Evolutionary conservation across 2,329 filamentous ascomycete species (phyloP), one percentile per base, ranked within the genome.

Genomic region (Ophiostoma triangulosporum): DNA sequence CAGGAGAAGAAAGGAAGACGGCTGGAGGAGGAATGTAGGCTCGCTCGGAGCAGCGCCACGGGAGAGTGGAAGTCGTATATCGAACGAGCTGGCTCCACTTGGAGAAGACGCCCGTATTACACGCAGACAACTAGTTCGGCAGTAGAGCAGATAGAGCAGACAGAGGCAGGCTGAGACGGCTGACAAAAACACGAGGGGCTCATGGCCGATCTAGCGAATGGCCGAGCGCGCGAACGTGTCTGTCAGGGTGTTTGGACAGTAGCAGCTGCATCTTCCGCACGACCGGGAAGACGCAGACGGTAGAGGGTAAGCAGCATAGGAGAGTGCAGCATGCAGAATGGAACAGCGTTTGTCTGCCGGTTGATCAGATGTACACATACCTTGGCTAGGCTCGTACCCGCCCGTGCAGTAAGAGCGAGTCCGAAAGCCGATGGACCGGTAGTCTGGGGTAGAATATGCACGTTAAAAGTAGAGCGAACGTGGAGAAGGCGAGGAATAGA

Each of bases 51-150:
- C 12, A 33, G 46, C 46, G 46, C 46, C 46, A 31, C 46, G 46
- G 46, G 27, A 48, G 46, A 48, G 46, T 48, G 46, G 46, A 48
- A 48, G 46, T 46, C 17, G 26, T 17, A 26, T 24, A 43, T 43
- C 38, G 38, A 20, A 9, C 38, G 20, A 24, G 38, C 38, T 24
- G 20, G 35, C n/a, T 26, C 38, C 38, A 43, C 38, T 43, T 43
- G 20, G 20, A 9, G 20, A 43, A 43, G 35, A 15, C 17, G 20
- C 11, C 38, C 38, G 38, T 43, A 24, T 24, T 43, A 43, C 7
- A 38, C 35, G 24, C 38, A 20, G 36, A 9, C 24, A 40, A 9
- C 36, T 40, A 26, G 6, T 26, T 43, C 38, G 38, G 38, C 38
- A 43, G 20, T 43, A 24, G 35, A 11, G 15, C 8, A 36, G 35